Evolutionary conservation across 2,329 filamentous ascomycete species (phyloP).

Genomic region (Neurospora sp.): DNA sequence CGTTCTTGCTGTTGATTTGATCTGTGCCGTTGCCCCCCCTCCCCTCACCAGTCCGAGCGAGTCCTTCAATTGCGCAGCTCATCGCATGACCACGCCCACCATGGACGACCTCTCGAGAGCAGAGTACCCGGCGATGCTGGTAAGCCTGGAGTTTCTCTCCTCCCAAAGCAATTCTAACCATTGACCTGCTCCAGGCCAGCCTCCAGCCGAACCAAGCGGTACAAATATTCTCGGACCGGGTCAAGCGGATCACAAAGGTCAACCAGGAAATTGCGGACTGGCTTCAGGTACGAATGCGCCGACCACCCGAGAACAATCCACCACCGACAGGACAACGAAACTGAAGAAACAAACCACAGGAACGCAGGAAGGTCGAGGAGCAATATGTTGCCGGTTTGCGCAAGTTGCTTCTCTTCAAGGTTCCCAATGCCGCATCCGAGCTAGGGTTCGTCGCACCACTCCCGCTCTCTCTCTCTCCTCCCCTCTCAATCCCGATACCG

Average conservation of each 20-base stretch:
- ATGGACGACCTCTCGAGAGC: constrained; percentile 74
- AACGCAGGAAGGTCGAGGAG: constrained; percentile 86
- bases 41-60: constrained; percentile 1
- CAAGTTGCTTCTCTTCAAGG: constrained; percentile 65
- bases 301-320: constrained; percentile 2
- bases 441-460: constrained; percentile 59
- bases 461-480: constrained; percentile 1
- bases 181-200: constrained; percentile 48
- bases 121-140: constrained; percentile 92
- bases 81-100: constrained; percentile 19
- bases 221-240: constrained; percentile 70
- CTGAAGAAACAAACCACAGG: constrained; percentile 42
- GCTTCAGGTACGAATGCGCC: constrained; percentile 61
- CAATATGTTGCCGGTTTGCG: constrained; percentile 73
- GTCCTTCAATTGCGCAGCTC: constrained; percentile 19
- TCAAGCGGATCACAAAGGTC: constrained; percentile 75
- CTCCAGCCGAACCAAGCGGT: constrained; percentile 78
- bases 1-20: constrained; percentile 15
- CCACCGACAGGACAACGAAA: neutral
- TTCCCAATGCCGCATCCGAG: constrained; percentile 67
- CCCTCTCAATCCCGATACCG: neutral
- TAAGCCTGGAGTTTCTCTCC: constrained; percentile 31
- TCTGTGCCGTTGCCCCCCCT: neutral
- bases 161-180: constrained; percentile 7
- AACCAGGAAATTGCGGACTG: constrained; percentile 93